A percentile compares a stretch with the other conserved stretches of the same genome.
Conservation (phyloP, 2,329 filamentous ascomycete species). For the Laburnicola sp. region DNA sequence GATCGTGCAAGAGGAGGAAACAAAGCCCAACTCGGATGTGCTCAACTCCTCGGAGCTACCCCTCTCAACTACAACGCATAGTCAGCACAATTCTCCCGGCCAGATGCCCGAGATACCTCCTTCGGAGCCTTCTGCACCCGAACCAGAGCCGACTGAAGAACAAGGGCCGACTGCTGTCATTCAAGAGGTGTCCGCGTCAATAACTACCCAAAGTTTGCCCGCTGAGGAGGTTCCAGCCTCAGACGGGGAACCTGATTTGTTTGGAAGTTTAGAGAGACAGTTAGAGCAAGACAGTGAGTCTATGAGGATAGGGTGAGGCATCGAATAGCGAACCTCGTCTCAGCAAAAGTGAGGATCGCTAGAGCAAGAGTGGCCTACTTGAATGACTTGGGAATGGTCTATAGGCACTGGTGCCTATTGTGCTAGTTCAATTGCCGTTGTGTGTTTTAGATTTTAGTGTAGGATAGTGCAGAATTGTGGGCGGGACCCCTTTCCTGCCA, state of each 20-base stretch:
- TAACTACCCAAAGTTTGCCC: conserved; percentile 11
- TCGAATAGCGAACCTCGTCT: not conserved
- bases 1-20: not conserved
- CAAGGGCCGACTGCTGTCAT: not conserved
- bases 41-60: not conserved
- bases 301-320: conserved; percentile 5
- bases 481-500: too few species aligned
- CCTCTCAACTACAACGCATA: not conserved
- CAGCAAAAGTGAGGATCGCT: not conserved
- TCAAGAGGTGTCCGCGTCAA: not conserved
- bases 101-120: not conserved
- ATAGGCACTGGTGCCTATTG: not conserved
- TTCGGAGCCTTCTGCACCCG: not conserved
- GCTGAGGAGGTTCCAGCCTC: conserved; percentile 25
- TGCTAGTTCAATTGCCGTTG: not conserved
- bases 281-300: conserved; percentile 39
- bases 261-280: conserved; percentile 54
- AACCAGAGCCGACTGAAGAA: not conserved
- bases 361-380: not conserved
- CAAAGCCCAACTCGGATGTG: not conserved
- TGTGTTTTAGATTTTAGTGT: too few species aligned
- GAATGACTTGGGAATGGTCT: not conserved
- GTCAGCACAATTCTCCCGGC: not conserved
- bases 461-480: too few species aligned
- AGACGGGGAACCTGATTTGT: conserved; percentile 50